phyloP scores from a whole-genome alignment of 441 rosid species.

The Mallotus repandus region DNA sequence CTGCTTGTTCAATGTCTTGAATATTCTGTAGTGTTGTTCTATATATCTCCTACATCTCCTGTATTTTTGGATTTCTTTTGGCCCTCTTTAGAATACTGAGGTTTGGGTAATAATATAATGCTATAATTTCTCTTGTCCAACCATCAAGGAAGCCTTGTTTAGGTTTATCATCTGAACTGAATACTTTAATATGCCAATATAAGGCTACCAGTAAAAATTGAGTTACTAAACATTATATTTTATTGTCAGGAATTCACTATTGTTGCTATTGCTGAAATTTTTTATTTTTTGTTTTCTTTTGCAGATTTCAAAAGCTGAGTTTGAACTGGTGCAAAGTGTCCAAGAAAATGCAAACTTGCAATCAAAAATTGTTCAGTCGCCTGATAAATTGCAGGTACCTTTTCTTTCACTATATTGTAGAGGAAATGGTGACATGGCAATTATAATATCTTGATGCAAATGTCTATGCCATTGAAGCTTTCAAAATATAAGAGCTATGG shows the following conservation, averaged over 20 bases:
- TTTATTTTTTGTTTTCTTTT: conserved; percentile 15
- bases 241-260: not conserved
- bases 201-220: not conserved
- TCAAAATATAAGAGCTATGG: not conserved
- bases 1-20: not conserved
- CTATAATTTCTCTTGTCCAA: not conserved
- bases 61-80: not conserved
- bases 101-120: not conserved
- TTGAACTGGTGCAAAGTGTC: conserved; percentile 70
- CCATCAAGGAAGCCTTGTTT: not conserved
- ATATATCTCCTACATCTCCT: not conserved
- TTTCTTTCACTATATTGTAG: conserved; percentile 1
- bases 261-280: conserved; percentile 5
- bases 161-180: not conserved
- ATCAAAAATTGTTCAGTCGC: conserved; percentile 86
- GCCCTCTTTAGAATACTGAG: not conserved
- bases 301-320: conserved; percentile 79
- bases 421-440: not conserved
- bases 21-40: not conserved
- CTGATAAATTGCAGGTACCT: conserved; percentile 85
- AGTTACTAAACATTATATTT: not conserved
- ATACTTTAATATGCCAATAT: not conserved
- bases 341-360: conserved; percentile 82
- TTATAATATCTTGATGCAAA: not conserved
- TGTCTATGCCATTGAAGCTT: not conserved